phyloP scores from a whole-genome alignment of 1,139 yeast genomes.

The Scheffersomyces segobiensis region DNA sequence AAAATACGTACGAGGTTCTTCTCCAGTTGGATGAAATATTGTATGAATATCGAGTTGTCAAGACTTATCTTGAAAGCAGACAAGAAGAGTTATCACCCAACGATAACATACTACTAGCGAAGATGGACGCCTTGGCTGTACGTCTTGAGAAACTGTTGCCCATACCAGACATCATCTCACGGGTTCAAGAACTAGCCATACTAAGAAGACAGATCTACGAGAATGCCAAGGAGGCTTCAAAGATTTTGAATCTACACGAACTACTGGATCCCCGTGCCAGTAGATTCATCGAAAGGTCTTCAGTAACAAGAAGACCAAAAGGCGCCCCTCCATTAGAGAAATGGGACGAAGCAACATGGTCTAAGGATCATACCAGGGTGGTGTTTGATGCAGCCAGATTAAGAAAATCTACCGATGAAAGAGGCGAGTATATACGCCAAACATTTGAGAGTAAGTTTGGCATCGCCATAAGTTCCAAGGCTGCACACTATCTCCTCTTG shows the following conservation, averaged over 20 bases:
- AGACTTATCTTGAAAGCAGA: constrained; percentile 10
- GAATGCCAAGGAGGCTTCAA: constrained; percentile 34
- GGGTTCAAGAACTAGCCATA: constrained; percentile 24
- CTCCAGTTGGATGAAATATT: constrained; percentile 23
- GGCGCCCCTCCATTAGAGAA: not conserved
- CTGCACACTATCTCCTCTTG: constrained; percentile 15
- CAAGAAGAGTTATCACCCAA: constrained; percentile 6
- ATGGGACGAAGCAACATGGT: constrained; percentile 8
- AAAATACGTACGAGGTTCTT: constrained; percentile 17
- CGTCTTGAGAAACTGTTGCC: constrained; percentile 23
- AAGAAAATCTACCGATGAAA: not conserved
- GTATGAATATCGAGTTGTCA: constrained; percentile 22
- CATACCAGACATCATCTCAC: constrained; percentile 20
- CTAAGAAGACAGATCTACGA: constrained; percentile 30
- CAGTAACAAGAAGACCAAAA: not conserved
- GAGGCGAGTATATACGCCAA: constrained; percentile 3
- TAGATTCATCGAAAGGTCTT: not conserved
- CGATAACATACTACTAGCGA: constrained; percentile 3
- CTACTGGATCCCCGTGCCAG: not conserved
- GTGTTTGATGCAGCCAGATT: constrained; percentile 7
- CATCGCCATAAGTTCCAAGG: constrained; percentile 10
- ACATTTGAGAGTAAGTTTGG: constrained; percentile 6
- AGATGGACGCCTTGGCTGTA: constrained; percentile 11
- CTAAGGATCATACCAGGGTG: constrained; percentile 9
- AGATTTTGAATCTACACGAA: constrained; percentile 12